These are phyloP conservation scores for Termitomyces sp. DNA, from an alignment of 768 basidiomycete species.

Conservation along the genomic window DNA sequence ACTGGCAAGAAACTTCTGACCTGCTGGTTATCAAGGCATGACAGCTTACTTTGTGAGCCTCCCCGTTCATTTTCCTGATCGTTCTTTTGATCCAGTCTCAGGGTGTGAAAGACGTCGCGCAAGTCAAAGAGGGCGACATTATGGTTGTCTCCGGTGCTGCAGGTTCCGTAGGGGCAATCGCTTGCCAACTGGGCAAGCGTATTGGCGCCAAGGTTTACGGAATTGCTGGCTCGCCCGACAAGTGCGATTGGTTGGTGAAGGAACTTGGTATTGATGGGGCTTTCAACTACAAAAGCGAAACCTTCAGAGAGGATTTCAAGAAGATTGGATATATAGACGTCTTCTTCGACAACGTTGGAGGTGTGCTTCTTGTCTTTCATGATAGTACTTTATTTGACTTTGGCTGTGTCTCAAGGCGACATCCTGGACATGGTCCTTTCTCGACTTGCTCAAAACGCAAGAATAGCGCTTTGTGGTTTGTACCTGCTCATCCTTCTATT, in stretches of 20 bases:
- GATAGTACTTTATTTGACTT: neutral
- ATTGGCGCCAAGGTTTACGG: slow-evolving; percentile 81
- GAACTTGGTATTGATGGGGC: slow-evolving; percentile 82
- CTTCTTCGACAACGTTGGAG: slow-evolving; percentile 81
- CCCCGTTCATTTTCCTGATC: neutral
- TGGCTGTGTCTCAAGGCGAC: slow-evolving; percentile 46
- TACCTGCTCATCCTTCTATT: slow-evolving; percentile 18
- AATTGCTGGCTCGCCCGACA: slow-evolving; percentile 82
- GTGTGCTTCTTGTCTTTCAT: slow-evolving; percentile 19
- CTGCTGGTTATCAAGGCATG: slow-evolving; percentile 43
- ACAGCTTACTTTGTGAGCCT: slow-evolving; percentile 84
- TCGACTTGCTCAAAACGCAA: slow-evolving; percentile 71
- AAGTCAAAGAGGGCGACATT: slow-evolving; percentile 80
- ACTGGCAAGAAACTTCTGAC: neutral
- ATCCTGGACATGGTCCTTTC: slow-evolving; percentile 77
- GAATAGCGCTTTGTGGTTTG: slow-evolving; percentile 82
- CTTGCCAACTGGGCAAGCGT: slow-evolving; percentile 80
- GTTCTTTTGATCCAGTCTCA: slow-evolving; percentile 20
- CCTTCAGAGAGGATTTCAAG: slow-evolving; percentile 72
- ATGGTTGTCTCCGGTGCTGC: slow-evolving; percentile 89
- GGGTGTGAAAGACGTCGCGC: slow-evolving; percentile 81
- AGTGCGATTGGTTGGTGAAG: slow-evolving; percentile 81
- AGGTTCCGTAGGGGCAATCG: slow-evolving; percentile 82
- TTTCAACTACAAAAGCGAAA: slow-evolving; percentile 82
- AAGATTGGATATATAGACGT: slow-evolving; percentile 77